phyloP scores from a whole-genome alignment of 108 stramenopile genomes.

The Nannochloropsis gaditana region DNA sequence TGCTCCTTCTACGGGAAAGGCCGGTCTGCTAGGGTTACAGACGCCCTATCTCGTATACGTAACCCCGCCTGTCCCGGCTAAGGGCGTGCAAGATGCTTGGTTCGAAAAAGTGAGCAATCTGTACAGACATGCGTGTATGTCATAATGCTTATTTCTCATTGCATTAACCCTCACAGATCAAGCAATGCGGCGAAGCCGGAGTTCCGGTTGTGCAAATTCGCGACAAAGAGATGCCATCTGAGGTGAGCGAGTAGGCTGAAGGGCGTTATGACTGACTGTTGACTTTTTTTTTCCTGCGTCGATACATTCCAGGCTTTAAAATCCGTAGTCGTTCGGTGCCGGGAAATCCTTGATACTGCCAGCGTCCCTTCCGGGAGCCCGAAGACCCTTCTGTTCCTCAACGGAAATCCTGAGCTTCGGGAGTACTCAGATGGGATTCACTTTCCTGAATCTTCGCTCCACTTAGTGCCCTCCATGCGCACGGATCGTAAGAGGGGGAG shows the following conservation, averaged over 20 bases:
- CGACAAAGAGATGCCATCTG: neutral
- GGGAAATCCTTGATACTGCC: neutral
- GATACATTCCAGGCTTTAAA: neutral
- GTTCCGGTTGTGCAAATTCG: neutral
- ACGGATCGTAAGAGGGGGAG: too few relatives aligned
- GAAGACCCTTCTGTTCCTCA: neutral
- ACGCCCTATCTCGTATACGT: conserved; percentile 17
- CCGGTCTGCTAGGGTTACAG: neutral
- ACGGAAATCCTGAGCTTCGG: neutral
- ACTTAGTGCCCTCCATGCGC: neutral
- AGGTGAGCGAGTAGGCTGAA: neutral
- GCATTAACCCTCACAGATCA: neutral
- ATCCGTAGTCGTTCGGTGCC: neutral
- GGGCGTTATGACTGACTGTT: neutral
- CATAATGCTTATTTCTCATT: neutral
- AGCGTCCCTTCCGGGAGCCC: neutral
- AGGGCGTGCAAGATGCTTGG: neutral
- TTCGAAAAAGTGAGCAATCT: neutral
- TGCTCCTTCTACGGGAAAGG: too few relatives aligned
- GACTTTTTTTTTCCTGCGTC: neutral
- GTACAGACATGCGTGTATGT: neutral
- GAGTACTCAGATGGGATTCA: neutral
- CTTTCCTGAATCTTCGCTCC: neutral
- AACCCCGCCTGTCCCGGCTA: neutral
- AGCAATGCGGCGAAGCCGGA: neutral